These are phyloP conservation scores for Arabis alpina DNA, from an alignment of 345 rosid genomes.

Conservation along the genomic window DNA sequence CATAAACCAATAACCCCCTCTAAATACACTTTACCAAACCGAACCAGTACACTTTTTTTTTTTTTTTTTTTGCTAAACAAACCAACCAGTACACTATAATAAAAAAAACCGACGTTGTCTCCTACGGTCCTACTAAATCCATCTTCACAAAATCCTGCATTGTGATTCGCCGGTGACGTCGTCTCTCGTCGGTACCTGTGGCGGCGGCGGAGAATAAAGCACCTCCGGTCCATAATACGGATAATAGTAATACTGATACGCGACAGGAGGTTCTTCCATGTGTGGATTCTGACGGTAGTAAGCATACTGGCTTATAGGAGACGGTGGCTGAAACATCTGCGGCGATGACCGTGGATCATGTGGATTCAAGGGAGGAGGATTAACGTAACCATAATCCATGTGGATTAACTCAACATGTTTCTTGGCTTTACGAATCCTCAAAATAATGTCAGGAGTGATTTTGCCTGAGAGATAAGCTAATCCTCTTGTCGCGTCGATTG, in stretches of 20 bases:
- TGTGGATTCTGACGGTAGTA: not conserved
- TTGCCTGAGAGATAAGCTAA: constrained; percentile 31
- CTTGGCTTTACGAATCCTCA: constrained; percentile 32
- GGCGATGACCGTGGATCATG: not conserved
- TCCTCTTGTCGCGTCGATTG: constrained; percentile 34
- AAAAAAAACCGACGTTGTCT: not conserved
- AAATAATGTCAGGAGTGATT: constrained; percentile 27
- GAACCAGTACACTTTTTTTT: not conserved
- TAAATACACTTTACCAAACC: constrained; percentile 19
- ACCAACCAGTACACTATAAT: not conserved
- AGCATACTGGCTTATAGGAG: not conserved
- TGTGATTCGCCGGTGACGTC: constrained; percentile 22
- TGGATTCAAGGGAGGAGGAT: not conserved
- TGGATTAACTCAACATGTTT: constrained; percentile 31
- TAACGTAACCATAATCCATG: constrained; percentile 31
- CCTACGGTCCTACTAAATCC: not conserved
- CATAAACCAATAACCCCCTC: too few relatives aligned
- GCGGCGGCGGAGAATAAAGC: constrained; percentile 12
- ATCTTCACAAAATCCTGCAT: constrained; percentile 17
- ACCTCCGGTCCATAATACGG: constrained; percentile 30
- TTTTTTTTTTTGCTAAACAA: too few relatives aligned
- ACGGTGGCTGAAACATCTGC: not conserved
- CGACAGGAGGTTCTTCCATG: constrained; percentile 16
- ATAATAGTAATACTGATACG: constrained; percentile 10
- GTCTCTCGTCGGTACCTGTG: constrained; percentile 23